Evolutionary conservation across 2,329 filamentous ascomycete genomes (phyloP), one percentile per base, ranked within the genome.

Genomic region (Colletotrichum sidae): DNA sequence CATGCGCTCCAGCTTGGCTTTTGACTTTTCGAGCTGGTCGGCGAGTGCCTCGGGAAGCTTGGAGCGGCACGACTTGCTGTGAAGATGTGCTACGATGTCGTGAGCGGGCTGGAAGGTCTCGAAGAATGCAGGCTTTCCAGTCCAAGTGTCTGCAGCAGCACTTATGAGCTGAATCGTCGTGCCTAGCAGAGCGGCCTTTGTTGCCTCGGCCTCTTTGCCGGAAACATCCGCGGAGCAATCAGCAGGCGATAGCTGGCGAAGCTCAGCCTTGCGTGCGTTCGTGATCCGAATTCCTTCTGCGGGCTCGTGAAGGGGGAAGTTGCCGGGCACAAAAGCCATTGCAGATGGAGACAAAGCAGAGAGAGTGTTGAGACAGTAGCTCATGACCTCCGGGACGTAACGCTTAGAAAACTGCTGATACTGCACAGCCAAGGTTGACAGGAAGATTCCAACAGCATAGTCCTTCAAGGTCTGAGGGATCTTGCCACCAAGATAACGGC

Each of bases 301-400:
- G 2, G 88, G 83, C 53, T 85, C 82, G 68, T 92, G 89, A 37
- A 86, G 74, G 1, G 90, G 90, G 72, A 92, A 91, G 65, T 77
- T 79, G 4, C 86, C 87, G 2, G 85, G 75, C n/a, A 75, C 71
- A 9, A 79, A 78, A 9, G 78, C 73, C 3, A 83, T 71, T 51
- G 85, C 83, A 11, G 76, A 73, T 1, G 90, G 91, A n/a, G 88
- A 84, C 35, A 95, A 81, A 9, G 87, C 84, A 69, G 83, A 86
- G 17, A 98, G 79, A 0, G 90, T 91, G 75, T 95, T 94, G 49
- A 93, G 79, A 34, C 88, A 86, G 75, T 94, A 97, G 75, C 93
- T 93, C 70, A 97, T 83, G 38, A 94, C 85, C 78, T 99, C 96
- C 0, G 96, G 96, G 51, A 97, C 85, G 77, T 95, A 97, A 72